Evolutionary conservation across 148 eudicot species (phyloP).

Genomic region (Pouteria glomerata): DNA sequence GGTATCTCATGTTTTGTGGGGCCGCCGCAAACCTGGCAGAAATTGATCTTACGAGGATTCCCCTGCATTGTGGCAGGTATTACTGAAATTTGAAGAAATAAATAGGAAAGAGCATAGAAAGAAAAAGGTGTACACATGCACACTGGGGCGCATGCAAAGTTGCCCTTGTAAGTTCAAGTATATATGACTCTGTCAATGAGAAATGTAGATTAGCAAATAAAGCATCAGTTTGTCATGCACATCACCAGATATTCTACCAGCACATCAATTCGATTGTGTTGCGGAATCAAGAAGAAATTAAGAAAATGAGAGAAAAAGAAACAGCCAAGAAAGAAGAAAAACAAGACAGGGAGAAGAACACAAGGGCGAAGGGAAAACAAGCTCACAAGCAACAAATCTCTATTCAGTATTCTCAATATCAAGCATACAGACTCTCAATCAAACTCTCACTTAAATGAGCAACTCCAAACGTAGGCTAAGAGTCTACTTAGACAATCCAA

Average conservation of each 20-base stretch:
- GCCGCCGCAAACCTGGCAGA: constrained; percentile 92
- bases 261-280: background rate
- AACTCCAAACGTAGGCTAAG: too few species aligned
- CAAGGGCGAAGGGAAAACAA: too few species aligned
- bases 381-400: too few species aligned
- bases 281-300: background rate
- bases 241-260: background rate
- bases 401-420: too few species aligned
- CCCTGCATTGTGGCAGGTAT: constrained; percentile 41
- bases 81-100: background rate
- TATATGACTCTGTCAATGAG: background rate
- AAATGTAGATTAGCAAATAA: background rate
- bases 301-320: background rate
- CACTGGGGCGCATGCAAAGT: background rate
- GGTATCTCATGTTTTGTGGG: constrained; percentile 86
- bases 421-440: too few species aligned
- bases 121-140: background rate
- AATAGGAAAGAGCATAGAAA: background rate
- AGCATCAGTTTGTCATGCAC: background rate
- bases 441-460: too few species aligned
- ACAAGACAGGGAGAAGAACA: too few species aligned
- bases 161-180: constrained; percentile 1
- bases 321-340: too few species aligned
- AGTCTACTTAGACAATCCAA: too few species aligned
- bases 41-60: constrained; percentile 58